Conservation (phyloP, 148 eudicot species). For the Arbutus unedo region DNA sequence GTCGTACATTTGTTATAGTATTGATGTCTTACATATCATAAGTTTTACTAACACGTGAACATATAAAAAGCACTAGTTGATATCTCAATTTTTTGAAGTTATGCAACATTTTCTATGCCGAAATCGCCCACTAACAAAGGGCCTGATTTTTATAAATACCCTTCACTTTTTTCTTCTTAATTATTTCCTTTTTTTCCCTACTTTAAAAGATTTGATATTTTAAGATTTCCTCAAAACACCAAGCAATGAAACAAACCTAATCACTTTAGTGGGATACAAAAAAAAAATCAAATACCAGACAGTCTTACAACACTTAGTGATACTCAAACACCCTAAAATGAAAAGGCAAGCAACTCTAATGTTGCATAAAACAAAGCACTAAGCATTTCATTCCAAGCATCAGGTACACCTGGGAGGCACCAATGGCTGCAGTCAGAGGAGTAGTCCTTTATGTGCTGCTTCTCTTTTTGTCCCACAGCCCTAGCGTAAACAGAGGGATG, state of each 20-base stretch:
- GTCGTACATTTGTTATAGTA: too few relatives aligned
- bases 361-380: slow-evolving; percentile 28
- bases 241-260: not conserved
- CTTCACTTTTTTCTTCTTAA: not conserved
- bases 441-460: slow-evolving; percentile 27
- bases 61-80: not conserved
- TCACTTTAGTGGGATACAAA: not conserved
- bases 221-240: too few relatives aligned
- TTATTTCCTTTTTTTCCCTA: not conserved
- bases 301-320: not conserved
- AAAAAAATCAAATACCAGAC: not conserved
- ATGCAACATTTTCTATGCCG: not conserved
- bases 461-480: slow-evolving; percentile 31
- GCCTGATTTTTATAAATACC: too few relatives aligned
- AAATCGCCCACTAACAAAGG: not conserved
- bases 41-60: not conserved
- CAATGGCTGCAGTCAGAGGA: slow-evolving; percentile 83
- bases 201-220: not conserved
- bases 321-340: not conserved
- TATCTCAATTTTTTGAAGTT: not conserved
- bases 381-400: slow-evolving; percentile 74
- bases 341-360: not conserved
- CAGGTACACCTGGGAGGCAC: slow-evolving; percentile 96
- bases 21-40: not conserved
- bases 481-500: slow-evolving; percentile 74